These are phyloP conservation scores for Excoecaria agallocha DNA, from an alignment of 345 rosid species.

Conservation along the genomic window DNA sequence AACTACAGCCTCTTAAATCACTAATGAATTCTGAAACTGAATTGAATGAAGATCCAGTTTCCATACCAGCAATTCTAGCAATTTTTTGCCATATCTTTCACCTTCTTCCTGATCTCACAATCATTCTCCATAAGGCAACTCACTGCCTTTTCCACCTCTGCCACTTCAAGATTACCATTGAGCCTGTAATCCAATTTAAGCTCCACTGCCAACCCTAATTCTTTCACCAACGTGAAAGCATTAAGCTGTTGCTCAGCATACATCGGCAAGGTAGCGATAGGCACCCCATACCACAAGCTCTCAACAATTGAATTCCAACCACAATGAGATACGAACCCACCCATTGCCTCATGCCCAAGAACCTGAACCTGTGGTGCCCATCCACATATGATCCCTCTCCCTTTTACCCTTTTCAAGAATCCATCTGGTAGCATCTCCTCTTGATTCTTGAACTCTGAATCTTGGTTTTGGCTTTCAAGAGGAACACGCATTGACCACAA, in stretches of 20 bases:
- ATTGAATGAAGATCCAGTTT: constrained; percentile 14
- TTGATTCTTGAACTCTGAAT: not conserved
- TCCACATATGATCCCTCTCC: constrained; percentile 20
- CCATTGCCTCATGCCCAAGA: constrained; percentile 18
- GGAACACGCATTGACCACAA: constrained; percentile 24
- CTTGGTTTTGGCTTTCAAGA: not conserved
- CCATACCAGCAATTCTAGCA: not conserved
- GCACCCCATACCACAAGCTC: constrained; percentile 28
- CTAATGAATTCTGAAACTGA: not conserved
- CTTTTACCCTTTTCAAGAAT: constrained; percentile 18
- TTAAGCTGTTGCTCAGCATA: constrained; percentile 34
- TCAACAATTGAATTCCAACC: constrained; percentile 34
- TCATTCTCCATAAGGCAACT: not conserved
- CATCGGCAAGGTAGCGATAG: constrained; percentile 17
- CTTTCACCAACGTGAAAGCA: constrained; percentile 24
- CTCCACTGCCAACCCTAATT: constrained; percentile 23
- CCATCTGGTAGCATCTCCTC: constrained; percentile 20
- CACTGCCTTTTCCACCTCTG: constrained; percentile 10
- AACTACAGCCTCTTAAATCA: not conserved
- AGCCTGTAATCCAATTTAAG: constrained; percentile 24
- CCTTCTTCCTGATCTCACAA: constrained; percentile 12
- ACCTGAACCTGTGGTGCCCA: constrained; percentile 27
- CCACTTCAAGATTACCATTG: not conserved
- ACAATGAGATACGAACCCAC: constrained; percentile 29
- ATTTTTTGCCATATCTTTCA: not conserved